A percentile compares a stretch with the other conserved stretches of the same genome.
Evolutionary conservation across 257 asterid genomes (phyloP).

Genomic region (Nicotiana attenuata): DNA sequence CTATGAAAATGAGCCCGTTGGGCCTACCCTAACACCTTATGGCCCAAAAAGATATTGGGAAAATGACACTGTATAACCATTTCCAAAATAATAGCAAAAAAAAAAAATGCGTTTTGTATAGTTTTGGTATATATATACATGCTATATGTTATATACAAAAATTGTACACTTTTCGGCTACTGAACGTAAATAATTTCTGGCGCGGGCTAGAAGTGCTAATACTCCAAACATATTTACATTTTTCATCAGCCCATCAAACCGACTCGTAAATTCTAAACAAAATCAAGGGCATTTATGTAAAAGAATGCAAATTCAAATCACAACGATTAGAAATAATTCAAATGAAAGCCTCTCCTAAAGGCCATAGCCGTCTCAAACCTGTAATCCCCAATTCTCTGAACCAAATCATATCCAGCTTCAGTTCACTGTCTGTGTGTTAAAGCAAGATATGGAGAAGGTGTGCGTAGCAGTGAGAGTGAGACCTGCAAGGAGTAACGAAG

Average conservation of each 20-base stretch:
- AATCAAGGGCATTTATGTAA: background rate
- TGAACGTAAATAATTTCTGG: too few relatives aligned
- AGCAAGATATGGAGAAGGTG: conserved; percentile 77
- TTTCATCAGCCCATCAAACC: background rate
- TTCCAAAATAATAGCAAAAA: too few relatives aligned
- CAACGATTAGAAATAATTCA: conserved; percentile 6
- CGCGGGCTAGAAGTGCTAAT: too few relatives aligned
- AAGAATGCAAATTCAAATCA: background rate
- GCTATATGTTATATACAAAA: too few relatives aligned
- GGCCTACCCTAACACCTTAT: background rate
- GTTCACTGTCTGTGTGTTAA: background rate
- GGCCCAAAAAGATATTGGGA: background rate
- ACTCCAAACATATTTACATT: background rate
- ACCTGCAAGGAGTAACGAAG: conserved; percentile 52
- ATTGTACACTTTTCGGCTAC: too few relatives aligned
- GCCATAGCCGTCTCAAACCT: background rate
- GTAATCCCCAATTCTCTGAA: background rate
- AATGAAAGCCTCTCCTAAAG: background rate
- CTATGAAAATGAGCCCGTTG: background rate
- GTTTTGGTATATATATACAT: too few relatives aligned
- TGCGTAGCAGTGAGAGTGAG: conserved; percentile 91
- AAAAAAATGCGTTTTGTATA: too few relatives aligned
- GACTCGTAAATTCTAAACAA: background rate
- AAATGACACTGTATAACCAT: too few relatives aligned
- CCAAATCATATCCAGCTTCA: background rate